Base-by-base conservation (phyloP, 352 stramenopile species). In the Pythium utonaiense region DNA sequence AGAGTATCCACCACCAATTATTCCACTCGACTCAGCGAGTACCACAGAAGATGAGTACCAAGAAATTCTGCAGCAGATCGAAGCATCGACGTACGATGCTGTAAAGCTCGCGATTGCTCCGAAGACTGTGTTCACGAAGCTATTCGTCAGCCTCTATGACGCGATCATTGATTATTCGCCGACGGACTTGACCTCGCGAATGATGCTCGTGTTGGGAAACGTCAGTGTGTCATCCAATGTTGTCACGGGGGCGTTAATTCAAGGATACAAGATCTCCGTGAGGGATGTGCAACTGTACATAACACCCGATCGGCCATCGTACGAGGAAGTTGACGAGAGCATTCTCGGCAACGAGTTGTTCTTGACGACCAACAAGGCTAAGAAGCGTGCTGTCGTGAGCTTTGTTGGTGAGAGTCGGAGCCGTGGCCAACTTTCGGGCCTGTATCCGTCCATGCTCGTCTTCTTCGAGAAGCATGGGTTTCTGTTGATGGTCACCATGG, bases 111-210 rank as follows among this genome's bases (percentile, higher is more conserved):
- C 84, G 5, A 74, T 83, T 5, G 73, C 84, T 0, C 71, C 76
- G 4, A 94, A 93, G 60, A 93, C 84, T 7, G 76, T 94, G 6
- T 96, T 96, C 55, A 96, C 86, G 10, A 96, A 96, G 67, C 74
- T 96, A 1, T 89, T 90, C 36, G 75, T 96, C 27, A 91, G 91
- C 47, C 83, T 92, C 16, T 95, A 94, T 58, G 80, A 96, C 52
- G 78, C 78, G 19, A 59, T 93, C 8, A 63, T 93, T 6, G 86
- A 96, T 62, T 96, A 96, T 47, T 73, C 84, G 12, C 86, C 86
- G 30, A 62, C 71, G 17, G 75, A 67, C 6, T 53, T 93, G 42
- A 67, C 69, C 9, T 93, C 83, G 19, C 75, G 83, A n/a, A 60
- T 87, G 9, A 88, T 96, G 40, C 48, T 96, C 28, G 70, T 91